Conservation (phyloP, 768 basidiomycete genomes). For the Dentipellis sp. region DNA sequence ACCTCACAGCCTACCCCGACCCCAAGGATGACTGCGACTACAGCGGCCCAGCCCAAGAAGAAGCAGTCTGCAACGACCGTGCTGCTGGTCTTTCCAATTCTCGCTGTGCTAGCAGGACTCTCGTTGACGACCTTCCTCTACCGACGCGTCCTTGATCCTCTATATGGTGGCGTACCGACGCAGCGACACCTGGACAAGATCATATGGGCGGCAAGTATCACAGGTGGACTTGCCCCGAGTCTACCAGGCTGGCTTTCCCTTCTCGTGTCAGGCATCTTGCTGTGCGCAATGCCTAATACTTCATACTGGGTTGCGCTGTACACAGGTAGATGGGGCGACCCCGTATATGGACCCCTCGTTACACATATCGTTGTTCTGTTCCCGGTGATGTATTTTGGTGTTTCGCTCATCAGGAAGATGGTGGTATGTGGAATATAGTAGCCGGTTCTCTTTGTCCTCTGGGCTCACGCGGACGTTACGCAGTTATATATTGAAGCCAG, state of each 20-base stretch:
- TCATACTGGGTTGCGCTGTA: constrained; percentile 58
- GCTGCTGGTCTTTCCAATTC: constrained; percentile 18
- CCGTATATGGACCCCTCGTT: constrained; percentile 46
- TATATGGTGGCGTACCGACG: constrained; percentile 58
- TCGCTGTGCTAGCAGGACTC: constrained; percentile 23
- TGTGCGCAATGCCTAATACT: constrained; percentile 44
- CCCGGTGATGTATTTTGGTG: constrained; percentile 45
- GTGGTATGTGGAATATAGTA: constrained; percentile 24
- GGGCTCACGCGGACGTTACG: background rate
- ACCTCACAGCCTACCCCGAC: background rate
- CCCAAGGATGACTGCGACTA: background rate
- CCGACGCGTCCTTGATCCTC: constrained; percentile 52
- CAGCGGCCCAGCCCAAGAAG: background rate
- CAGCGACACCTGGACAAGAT: constrained; percentile 36
- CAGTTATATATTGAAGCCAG: background rate
- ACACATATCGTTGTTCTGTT: constrained; percentile 49
- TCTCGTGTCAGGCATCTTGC: constrained; percentile 29
- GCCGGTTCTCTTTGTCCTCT: too few species aligned
- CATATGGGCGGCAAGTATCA: constrained; percentile 23
- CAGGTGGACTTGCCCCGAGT: constrained; percentile 26
- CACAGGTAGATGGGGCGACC: constrained; percentile 44
- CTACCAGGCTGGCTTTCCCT: constrained; percentile 24
- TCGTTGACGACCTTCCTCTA: constrained; percentile 57
- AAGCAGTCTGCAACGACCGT: constrained; percentile 1
- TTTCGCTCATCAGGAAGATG: constrained; percentile 33